phyloP scores from a whole-genome alignment of 2,329 filamentous ascomycete species.

The Sporothrix euskadiensis region DNA sequence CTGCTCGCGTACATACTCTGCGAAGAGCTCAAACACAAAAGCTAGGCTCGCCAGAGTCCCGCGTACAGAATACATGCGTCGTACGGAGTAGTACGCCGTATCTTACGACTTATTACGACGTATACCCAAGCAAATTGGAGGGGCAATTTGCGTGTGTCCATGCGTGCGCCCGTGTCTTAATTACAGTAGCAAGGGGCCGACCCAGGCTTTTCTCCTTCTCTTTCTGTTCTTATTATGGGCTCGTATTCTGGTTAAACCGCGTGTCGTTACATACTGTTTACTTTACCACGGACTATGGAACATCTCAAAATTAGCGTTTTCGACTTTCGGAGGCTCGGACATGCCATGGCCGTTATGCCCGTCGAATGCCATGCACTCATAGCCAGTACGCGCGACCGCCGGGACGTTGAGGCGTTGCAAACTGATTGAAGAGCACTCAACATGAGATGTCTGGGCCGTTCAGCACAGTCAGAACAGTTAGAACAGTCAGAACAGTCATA shows the following conservation, averaged over 20 bases:
- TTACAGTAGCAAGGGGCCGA: slow-evolving; percentile 1
- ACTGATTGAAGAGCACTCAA: slow-evolving; percentile 8
- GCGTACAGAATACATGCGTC: not conserved
- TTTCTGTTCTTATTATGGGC: not conserved
- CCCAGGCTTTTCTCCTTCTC: not conserved
- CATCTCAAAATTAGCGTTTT: not conserved
- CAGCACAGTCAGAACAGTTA: not conserved
- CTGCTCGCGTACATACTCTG: not conserved
- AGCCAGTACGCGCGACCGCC: not conserved
- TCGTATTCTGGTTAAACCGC: not conserved
- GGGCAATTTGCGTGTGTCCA: slow-evolving; percentile 12
- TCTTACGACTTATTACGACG: not conserved
- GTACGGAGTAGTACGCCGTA: not conserved
- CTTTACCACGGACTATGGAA: not conserved
- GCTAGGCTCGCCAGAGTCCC: not conserved
- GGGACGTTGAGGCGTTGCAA: slow-evolving; percentile 8
- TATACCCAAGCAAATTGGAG: not conserved
- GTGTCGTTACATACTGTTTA: too few relatives aligned
- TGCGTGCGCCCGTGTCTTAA: slow-evolving; percentile 11
- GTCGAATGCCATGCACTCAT: not conserved
- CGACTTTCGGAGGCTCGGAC: not conserved
- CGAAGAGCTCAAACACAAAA: too few relatives aligned
- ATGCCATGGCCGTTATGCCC: not conserved
- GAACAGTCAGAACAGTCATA: not conserved
- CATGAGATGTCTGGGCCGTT: not conserved